Conservation (phyloP, 495 filamentous ascomycete genomes). For the Penicillium verhagenii region DNA sequence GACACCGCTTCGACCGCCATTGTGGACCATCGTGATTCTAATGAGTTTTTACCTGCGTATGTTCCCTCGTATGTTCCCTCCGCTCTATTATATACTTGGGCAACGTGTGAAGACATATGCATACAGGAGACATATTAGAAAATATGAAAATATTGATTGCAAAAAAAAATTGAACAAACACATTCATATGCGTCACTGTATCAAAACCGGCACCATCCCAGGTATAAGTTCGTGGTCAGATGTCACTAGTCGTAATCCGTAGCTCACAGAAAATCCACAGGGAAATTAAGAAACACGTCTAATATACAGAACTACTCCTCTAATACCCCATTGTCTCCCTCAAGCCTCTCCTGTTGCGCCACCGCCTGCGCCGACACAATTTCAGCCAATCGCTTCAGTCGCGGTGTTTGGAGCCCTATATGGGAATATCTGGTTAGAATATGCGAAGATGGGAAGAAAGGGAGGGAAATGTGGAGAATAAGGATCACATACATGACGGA, state of each 20-base stretch:
- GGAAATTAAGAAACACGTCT: conserved; percentile 17
- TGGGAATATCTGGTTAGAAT: conserved; percentile 12
- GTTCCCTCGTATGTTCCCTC: too few relatives aligned
- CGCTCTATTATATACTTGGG: too few relatives aligned
- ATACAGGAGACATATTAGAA: not conserved
- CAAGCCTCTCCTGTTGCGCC: conserved; percentile 84
- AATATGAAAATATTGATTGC: not conserved
- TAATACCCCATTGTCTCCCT: conserved; percentile 46
- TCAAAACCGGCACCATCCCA: conserved; percentile 18
- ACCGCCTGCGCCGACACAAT: conserved; percentile 96
- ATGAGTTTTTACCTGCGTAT: too few relatives aligned
- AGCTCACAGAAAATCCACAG: conserved; percentile 25
- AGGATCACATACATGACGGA: conserved; percentile 71
- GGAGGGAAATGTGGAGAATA: not conserved
- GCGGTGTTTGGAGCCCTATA: conserved; percentile 88
- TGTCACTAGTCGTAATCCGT: conserved; percentile 33
- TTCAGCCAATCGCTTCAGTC: conserved; percentile 90
- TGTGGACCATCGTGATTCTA: too few relatives aligned
- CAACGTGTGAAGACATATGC: too few relatives aligned
- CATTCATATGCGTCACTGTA: conserved; percentile 30
- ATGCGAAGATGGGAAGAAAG: not conserved
- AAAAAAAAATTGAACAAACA: conserved; percentile 6
- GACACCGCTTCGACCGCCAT: not conserved
- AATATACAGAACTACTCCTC: conserved; percentile 38
- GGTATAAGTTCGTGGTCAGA: conserved; percentile 21